Conservation (phyloP, 2,329 filamentous ascomycete species). For the Cadophora malorum region DNA sequence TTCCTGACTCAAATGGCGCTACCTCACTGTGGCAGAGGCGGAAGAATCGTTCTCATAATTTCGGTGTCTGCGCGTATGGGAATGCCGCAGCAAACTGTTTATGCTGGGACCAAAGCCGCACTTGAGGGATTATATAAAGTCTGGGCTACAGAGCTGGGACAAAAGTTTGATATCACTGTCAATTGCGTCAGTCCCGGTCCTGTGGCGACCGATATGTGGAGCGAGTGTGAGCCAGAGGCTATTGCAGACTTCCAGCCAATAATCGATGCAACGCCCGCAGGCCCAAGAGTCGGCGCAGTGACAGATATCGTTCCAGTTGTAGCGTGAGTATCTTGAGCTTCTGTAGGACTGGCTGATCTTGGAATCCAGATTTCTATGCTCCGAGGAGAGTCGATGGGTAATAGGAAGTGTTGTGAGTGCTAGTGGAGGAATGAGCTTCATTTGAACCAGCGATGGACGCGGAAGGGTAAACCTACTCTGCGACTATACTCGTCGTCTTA, state of each 20-base stretch:
- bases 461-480: not conserved
- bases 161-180: conserved; percentile 30
- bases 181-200: conserved; percentile 32
- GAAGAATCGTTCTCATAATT: conserved; percentile 64
- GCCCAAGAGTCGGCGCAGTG: conserved; percentile 21
- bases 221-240: conserved; percentile 24
- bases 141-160: conserved; percentile 31
- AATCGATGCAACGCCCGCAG: conserved; percentile 26
- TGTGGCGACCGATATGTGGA: conserved; percentile 32
- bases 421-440: conserved; percentile 30
- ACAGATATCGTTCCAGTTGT: conserved; percentile 29
- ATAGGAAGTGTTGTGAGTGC: conserved; percentile 28
- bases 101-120: conserved; percentile 64
- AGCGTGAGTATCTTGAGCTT: conserved; percentile 20
- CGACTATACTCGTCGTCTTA: not conserved
- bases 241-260: conserved; percentile 23
- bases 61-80: conserved; percentile 58
- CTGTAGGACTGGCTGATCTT: not conserved
- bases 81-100: conserved; percentile 55
- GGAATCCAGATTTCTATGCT: conserved; percentile 24
- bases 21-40: conserved; percentile 54
- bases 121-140: conserved; percentile 43
- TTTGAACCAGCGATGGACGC: not conserved
- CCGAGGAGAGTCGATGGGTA: conserved; percentile 30
- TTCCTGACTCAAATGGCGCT: conserved; percentile 60